Base-by-base conservation (phyloP, 345 rosid species). In the Euphorbia pulcherrima region DNA sequence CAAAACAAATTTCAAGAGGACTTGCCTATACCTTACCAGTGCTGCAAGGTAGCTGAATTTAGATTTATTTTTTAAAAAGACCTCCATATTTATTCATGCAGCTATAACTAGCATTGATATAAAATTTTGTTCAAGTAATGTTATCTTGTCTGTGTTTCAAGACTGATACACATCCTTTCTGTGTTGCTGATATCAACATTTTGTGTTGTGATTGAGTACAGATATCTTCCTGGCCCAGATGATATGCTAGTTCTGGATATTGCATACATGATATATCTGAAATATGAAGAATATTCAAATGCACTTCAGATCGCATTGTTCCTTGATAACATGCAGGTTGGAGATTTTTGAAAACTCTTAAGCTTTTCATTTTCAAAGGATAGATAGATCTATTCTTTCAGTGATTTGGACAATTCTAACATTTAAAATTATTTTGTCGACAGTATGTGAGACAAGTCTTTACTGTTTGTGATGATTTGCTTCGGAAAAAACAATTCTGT, bases 151-250 rank as follows among this genome's bases (percentile, higher is more conserved):
- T 18, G 9, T 1, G 26, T 1, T 21, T 53, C 57, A 53, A 53
- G 28, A 24, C 23, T 8, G 0, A 53, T 53, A 28, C 26, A 8
- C n/a, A 7, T 53, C 5, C 21, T 3, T 2, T 26, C 30, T 37
- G n/a, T 14, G 7, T 54, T 16, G 1, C 41, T 55, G 41, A 44
- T 62, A 14, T 20, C 51, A 41, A 28, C 56, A 29, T 78, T 78
- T 71, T 64, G 17, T 61, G 17, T 59, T 78, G 29, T 64, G 39
- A 63, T 58, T 52, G 67, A 21, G 52, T 77, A 68, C 85, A 93
- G 98, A 81, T 90, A 86, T 73, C 90, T 89, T 66, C 97, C 94
- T 59, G 90, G 96, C 64, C 97, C 98, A 69, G 96, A 93, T 83
- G 98, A 93, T 83, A 62, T 72, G 80, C 58, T 83, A 56, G 95